Conservation (phyloP, 202 grass and related monocot genomes). For the Schoenoplectus tabernaemontani region DNA sequence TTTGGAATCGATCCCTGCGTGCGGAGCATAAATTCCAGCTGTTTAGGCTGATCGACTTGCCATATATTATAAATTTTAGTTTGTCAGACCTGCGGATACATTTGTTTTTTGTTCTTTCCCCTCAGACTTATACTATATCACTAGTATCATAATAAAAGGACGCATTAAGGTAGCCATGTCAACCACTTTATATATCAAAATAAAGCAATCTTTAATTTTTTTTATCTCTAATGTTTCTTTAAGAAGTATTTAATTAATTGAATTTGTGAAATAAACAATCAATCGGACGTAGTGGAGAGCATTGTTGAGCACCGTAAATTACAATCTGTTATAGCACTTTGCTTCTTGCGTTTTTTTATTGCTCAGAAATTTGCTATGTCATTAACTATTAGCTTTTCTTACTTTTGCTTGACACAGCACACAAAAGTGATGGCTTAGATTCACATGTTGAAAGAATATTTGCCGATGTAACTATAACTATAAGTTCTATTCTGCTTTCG, state of each 20-base stretch:
- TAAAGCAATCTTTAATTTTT: neutral
- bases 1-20: neutral
- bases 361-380: neutral
- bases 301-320: neutral
- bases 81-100: neutral
- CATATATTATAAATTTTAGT: neutral
- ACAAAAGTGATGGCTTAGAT: neutral
- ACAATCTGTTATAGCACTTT: neutral
- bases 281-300: neutral
- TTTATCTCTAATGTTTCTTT: neutral
- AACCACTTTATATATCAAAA: constrained; percentile 1
- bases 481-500: neutral
- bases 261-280: neutral
- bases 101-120: neutral
- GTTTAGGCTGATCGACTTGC: constrained; percentile 1
- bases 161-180: neutral
- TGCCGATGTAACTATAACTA: neutral
- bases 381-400: neutral
- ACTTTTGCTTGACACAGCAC: neutral
- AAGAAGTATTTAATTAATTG: neutral
- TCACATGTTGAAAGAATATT: neutral
- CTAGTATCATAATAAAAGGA: neutral
- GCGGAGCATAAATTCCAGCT: constrained; percentile 12
- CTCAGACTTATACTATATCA: neutral
- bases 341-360: neutral